Percentiles rank a stretch among this genome's conserved stretches.
Conservation (phyloP, 805 yeast species). For the Debaryomyces hansenii region DNA sequence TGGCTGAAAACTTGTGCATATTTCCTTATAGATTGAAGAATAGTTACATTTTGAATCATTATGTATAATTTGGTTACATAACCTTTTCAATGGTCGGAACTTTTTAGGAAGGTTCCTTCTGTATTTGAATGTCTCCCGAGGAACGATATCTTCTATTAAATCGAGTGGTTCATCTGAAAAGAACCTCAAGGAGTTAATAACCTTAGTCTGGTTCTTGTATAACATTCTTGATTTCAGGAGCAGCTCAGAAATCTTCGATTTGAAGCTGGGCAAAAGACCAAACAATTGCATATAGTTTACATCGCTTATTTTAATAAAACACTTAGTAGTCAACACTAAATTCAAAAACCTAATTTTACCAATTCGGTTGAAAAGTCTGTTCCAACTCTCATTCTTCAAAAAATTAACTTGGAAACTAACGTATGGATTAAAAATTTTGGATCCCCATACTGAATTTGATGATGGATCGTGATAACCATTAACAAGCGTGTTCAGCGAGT, state of each 20-base stretch:
- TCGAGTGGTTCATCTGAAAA: background rate
- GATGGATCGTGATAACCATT: constrained; percentile 45
- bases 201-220: constrained; percentile 12
- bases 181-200: background rate
- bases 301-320: constrained; percentile 17
- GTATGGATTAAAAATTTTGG: constrained; percentile 31
- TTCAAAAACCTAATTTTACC: constrained; percentile 42
- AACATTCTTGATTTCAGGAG: constrained; percentile 21
- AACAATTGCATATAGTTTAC: constrained; percentile 23
- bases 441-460: constrained; percentile 25
- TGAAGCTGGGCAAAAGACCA: constrained; percentile 16
- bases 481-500: constrained; percentile 36
- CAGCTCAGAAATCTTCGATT: background rate
- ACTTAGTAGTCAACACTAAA: constrained; percentile 36
- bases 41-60: constrained; percentile 39
- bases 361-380: constrained; percentile 32
- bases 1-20: constrained; percentile 21
- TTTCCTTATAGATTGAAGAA: constrained; percentile 31
- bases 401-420: constrained; percentile 32
- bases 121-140: background rate
- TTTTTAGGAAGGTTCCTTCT: constrained; percentile 17
- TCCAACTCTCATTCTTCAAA: constrained; percentile 49
- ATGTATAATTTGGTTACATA: constrained; percentile 19
- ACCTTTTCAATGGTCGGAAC: constrained; percentile 15
- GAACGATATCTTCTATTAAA: constrained; percentile 2